A percentile compares a stretch with the other conserved stretches of the same genome.
Conservation (phyloP, 23 red algal genomes). For the Pyropia yezoensis region DNA sequence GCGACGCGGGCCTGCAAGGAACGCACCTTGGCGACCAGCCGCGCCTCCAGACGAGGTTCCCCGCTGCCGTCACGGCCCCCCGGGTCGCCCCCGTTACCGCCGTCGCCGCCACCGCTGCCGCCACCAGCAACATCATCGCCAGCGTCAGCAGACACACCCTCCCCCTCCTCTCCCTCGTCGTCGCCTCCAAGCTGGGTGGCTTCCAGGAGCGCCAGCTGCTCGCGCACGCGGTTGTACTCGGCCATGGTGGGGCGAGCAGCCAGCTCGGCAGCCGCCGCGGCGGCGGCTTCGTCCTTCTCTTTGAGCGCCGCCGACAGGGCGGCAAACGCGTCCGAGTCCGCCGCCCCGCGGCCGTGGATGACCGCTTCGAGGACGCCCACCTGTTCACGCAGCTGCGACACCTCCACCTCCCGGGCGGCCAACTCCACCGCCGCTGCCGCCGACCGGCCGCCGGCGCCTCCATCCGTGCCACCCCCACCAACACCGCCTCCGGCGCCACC, state of each 20-base stretch:
- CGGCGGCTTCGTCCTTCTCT: constrained; percentile 34
- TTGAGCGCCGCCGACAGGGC: constrained; percentile 26
- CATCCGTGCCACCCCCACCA: constrained; percentile 2
- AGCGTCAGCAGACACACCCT: too few species aligned
- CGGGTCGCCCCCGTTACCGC: constrained; percentile 3
- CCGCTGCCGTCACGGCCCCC: background rate
- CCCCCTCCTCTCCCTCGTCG: background rate
- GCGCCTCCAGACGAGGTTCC: constrained; percentile 29
- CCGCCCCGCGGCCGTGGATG: constrained; percentile 35
- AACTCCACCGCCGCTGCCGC: constrained; percentile 18
- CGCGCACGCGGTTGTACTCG: constrained; percentile 39
- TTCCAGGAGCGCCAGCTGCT: constrained; percentile 46
- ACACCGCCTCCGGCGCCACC: background rate
- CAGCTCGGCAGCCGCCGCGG: constrained; percentile 11
- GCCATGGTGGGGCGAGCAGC: constrained; percentile 24
- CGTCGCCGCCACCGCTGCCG: background rate
- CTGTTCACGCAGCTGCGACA: constrained; percentile 56
- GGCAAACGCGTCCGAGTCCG: constrained; percentile 47
- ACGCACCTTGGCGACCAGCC: constrained; percentile 39
- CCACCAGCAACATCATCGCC: background rate
- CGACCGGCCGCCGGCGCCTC: background rate
- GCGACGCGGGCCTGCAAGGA: constrained; percentile 33
- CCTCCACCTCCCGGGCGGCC: constrained; percentile 45
- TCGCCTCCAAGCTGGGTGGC: constrained; percentile 23
- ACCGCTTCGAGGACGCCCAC: constrained; percentile 32